These are phyloP conservation scores for Gleditsia sinensis DNA, from an alignment of 306 rosid species.

Conservation along the genomic window DNA sequence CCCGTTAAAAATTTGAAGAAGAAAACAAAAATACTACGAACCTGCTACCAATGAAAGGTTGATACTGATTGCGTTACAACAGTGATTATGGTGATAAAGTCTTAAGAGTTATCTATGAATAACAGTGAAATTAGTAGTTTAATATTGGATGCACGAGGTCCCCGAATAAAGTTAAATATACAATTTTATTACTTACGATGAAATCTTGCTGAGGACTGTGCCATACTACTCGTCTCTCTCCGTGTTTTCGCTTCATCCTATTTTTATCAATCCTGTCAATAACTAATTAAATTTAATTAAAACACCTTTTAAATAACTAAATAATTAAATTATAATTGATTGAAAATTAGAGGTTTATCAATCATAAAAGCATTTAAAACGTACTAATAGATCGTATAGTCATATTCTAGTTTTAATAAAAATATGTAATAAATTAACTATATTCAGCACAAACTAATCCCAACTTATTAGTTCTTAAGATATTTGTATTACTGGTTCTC, in stretches of 20 bases:
- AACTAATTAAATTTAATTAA: not conserved
- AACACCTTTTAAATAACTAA: no score
- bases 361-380: no score
- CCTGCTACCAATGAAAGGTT: conserved; percentile 26
- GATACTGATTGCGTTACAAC: conserved; percentile 38
- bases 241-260: not conserved
- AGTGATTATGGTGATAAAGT: conserved; percentile 21
- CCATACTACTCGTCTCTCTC: not conserved
- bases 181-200: conserved; percentile 38
- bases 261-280: conserved; percentile 1
- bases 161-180: conserved; percentile 49
- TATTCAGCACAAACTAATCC: no score
- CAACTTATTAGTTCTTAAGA: no score
- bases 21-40: not conserved
- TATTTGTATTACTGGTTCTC: no score
- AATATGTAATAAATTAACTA: no score
- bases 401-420: no score
- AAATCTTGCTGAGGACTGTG: conserved; percentile 45
- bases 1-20: not conserved
- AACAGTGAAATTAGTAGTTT: conserved; percentile 24
- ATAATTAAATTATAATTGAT: no score
- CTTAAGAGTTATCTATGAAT: conserved; percentile 27
- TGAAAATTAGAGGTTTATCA: no score
- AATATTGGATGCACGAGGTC: conserved; percentile 56
- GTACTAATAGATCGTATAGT: no score